Percentiles rank a stretch among this genome's conserved stretches.
These are phyloP conservation scores for Crucibulum laeve DNA, from an alignment of 768 basidiomycete species.

Conservation along the genomic window DNA sequence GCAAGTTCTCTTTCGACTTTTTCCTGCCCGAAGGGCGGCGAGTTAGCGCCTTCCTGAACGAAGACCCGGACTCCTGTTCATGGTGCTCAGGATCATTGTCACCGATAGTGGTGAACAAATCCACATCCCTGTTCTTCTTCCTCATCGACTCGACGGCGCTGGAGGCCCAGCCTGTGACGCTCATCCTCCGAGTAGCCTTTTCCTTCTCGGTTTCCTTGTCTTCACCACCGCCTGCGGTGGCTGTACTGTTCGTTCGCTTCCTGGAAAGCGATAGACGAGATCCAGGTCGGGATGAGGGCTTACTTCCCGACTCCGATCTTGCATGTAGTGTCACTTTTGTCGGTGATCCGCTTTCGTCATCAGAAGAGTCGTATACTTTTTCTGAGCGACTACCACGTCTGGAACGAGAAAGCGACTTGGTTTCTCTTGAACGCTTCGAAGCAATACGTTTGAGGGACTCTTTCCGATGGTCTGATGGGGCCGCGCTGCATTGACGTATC, in stretches of 20 bases:
- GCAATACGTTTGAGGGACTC: slow-evolving; percentile 13
- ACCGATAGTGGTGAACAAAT: slow-evolving; percentile 50
- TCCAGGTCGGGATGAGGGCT: slow-evolving; percentile 44
- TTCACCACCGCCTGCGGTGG: slow-evolving; percentile 20
- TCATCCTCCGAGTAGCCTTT: slow-evolving; percentile 36
- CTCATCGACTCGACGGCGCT: slow-evolving; percentile 62
- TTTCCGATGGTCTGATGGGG: background rate
- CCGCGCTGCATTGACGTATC: background rate
- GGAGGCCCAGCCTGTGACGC: slow-evolving; percentile 63
- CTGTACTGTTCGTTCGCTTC: slow-evolving; percentile 58
- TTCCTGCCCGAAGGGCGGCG: slow-evolving; percentile 25
- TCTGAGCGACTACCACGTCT: slow-evolving; percentile 11
- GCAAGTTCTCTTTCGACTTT: slow-evolving; percentile 27
- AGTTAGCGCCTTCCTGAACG: slow-evolving; percentile 12
- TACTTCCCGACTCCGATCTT: slow-evolving; percentile 39
- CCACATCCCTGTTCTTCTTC: slow-evolving; percentile 53
- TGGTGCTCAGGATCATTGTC: slow-evolving; percentile 34
- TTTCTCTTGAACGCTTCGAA: slow-evolving; percentile 13
- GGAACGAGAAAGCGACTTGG: slow-evolving; percentile 25
- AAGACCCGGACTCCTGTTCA: slow-evolving; percentile 20
- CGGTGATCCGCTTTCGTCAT: slow-evolving; percentile 21
- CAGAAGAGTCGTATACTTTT: slow-evolving; percentile 25
- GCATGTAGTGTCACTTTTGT: slow-evolving; percentile 19
- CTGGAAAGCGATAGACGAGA: slow-evolving; percentile 66
- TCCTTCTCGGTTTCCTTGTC: slow-evolving; percentile 33